These are phyloP conservation scores for Alternaria longipes DNA, from an alignment of 2,329 filamentous ascomycete species.

Conservation along the genomic window DNA sequence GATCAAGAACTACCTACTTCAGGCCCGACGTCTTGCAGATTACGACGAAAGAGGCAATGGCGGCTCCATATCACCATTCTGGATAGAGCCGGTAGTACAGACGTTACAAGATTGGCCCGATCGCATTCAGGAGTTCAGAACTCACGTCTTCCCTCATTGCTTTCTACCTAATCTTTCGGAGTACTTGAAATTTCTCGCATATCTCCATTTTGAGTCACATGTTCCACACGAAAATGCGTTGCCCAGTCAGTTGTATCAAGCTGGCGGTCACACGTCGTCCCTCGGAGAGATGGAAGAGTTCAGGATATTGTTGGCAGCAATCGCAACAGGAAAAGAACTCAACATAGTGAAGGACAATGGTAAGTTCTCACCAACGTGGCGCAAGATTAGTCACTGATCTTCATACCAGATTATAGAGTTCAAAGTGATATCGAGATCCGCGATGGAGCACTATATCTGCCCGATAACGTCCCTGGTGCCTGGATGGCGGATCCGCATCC, in stretches of 20 bases:
- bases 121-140: slow-evolving; percentile 53
- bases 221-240: slow-evolving; percentile 30
- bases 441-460: slow-evolving; percentile 61
- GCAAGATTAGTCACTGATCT: slow-evolving; percentile 1
- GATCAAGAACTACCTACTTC: slow-evolving; percentile 46
- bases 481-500: slow-evolving; percentile 51
- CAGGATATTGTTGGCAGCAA: slow-evolving; percentile 49
- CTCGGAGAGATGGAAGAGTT: slow-evolving; percentile 40
- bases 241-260: slow-evolving; percentile 22
- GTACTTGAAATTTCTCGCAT: slow-evolving; percentile 53
- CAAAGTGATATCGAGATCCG: slow-evolving; percentile 37
- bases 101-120: slow-evolving; percentile 47
- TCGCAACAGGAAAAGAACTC: slow-evolving; percentile 58
- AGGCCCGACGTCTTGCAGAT: slow-evolving; percentile 33
- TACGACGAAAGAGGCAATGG: slow-evolving; percentile 10
- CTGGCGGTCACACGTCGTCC: slow-evolving; percentile 13
- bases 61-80: slow-evolving; percentile 37
- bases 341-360: slow-evolving; percentile 55
- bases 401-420: slow-evolving; percentile 34
- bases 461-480: slow-evolving; percentile 54
- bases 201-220: slow-evolving; percentile 48
- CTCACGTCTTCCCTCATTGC: slow-evolving; percentile 59
- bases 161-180: slow-evolving; percentile 54
- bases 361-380: slow-evolving; percentile 22
- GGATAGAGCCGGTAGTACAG: slow-evolving; percentile 51